Base-by-base conservation (phyloP, 2,329 filamentous ascomycete species). In the Penicillium janthinellum region DNA sequence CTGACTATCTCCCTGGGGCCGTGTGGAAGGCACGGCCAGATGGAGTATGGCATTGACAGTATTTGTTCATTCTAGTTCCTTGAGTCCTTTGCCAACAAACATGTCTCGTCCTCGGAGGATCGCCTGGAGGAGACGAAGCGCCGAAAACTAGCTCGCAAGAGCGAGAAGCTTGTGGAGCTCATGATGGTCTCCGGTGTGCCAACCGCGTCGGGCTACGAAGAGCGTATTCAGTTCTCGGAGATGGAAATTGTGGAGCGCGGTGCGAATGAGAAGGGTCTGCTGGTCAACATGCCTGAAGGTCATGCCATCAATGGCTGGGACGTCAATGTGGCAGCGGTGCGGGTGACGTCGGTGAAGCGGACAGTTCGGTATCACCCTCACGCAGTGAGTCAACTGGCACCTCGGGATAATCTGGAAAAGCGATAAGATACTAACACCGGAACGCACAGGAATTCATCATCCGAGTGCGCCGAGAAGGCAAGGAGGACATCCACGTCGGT, bases 141-240 rank as follows among this genome's bases (percentile, higher is more conserved):
- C 59, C 85, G 88, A 65, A 99, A 99, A 77, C 80, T 99, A 65
- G 94, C 95, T 3, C 83, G 89, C 69, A 99, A 99, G 83, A 92
- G 91, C 50, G 89, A 95, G 75, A 99, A 99, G 80, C 81, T 99
- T 59, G 91, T 99, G 11, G 95, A 99, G 82, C 83, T 99, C 62
- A 99, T 99, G 95, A 97, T 99, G 92, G 95, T 99, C 8, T 98
- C 94, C 7, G 95, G 95, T 39, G 90, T 99, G 59, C 91, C 91
- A 37, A 99, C 95, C 0, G 92, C 95, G 4, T 97, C 93, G 4
- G 95, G 95, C 2, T 99, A 98, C 74, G 95, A 99, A 77, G 95
- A 99, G 81, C 87, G 95, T 59, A 97, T 99, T 72, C 87, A 92
- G 53, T 99, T 99, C 74, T 92, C 92, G 1, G 95, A 99, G 78